A percentile compares a stretch with the other conserved stretches of the same genome.
Evolutionary conservation across 768 basidiomycete species (phyloP).

Genomic region (Mycena rosella): DNA sequence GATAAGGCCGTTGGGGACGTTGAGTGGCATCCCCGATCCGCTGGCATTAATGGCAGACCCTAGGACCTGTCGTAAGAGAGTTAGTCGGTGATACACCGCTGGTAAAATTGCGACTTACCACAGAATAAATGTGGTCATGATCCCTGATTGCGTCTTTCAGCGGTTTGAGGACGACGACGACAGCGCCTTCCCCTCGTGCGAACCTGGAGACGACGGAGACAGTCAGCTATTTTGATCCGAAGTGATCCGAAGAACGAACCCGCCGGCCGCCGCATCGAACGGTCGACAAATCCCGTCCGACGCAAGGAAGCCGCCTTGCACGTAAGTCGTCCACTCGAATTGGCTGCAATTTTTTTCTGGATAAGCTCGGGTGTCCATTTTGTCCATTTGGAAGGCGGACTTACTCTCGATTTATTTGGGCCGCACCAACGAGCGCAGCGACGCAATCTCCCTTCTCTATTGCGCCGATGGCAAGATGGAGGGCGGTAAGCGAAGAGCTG

Average conservation of each 20-base stretch:
- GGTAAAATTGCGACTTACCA: slow-evolving; percentile 12
- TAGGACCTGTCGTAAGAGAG: slow-evolving; percentile 31
- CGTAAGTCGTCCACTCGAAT: slow-evolving; percentile 12
- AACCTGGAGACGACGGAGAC: not conserved
- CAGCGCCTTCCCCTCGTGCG: slow-evolving; percentile 44
- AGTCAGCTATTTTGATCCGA: not conserved
- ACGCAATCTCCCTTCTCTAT: slow-evolving; percentile 52
- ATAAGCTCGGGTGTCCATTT: too few relatives aligned
- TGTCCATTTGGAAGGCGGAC: not conserved
- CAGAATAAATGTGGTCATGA: slow-evolving; percentile 48
- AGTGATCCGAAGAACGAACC: not conserved
- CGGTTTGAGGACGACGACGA: slow-evolving; percentile 32
- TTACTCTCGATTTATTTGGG: slow-evolving; percentile 42
- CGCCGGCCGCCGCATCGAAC: slow-evolving; percentile 26
- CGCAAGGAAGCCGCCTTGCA: slow-evolving; percentile 9
- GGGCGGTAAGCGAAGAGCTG: slow-evolving; percentile 51
- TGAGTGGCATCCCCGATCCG: slow-evolving; percentile 44
- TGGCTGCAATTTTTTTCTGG: not conserved
- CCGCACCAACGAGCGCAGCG: slow-evolving; percentile 52
- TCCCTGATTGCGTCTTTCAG: slow-evolving; percentile 48
- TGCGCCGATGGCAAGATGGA: slow-evolving; percentile 54
- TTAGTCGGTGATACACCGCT: not conserved
- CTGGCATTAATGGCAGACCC: slow-evolving; percentile 47
- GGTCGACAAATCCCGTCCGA: slow-evolving; percentile 31
- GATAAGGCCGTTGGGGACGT: slow-evolving; percentile 44